Evolutionary conservation across 345 rosid species (phyloP).

Genomic region (Hibiscus tridactylites): DNA sequence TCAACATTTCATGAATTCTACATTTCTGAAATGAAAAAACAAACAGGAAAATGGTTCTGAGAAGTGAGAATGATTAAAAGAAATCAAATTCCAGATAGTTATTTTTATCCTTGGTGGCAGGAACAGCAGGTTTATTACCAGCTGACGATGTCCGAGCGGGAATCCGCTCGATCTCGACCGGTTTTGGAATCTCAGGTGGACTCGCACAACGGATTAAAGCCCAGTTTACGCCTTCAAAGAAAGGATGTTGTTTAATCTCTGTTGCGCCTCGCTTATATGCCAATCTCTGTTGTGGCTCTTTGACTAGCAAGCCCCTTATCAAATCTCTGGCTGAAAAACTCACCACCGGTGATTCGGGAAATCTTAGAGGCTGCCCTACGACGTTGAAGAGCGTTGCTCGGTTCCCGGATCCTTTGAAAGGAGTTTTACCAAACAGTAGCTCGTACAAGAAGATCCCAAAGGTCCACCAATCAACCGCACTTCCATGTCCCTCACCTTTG

Average conservation of each 20-base stretch:
- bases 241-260: slow-evolving; percentile 72
- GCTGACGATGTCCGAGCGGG: slow-evolving; percentile 33
- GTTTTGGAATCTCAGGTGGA: slow-evolving; percentile 74
- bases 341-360: slow-evolving; percentile 64
- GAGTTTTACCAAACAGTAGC: slow-evolving; percentile 73
- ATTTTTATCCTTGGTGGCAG: slow-evolving; percentile 28
- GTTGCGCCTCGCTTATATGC: slow-evolving; percentile 77
- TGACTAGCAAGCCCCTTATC: slow-evolving; percentile 72
- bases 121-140: slow-evolving; percentile 30
- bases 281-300: slow-evolving; percentile 70
- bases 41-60: slow-evolving; percentile 5
- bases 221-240: slow-evolving; percentile 92
- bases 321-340: slow-evolving; percentile 71
- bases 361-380: slow-evolving; percentile 65
- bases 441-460: slow-evolving; percentile 75
- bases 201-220: slow-evolving; percentile 71
- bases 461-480: no score
- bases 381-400: slow-evolving; percentile 74
- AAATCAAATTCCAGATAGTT: slow-evolving; percentile 71
- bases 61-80: slow-evolving; percentile 30
- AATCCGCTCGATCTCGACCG: slow-evolving; percentile 45
- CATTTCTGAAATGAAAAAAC: neutral
- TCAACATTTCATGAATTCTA: neutral
- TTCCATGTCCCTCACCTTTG: slow-evolving; percentile 54
- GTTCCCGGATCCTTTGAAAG: slow-evolving; percentile 78